A percentile compares a stretch with the other conserved stretches of the same genome.
phyloP scores from a whole-genome alignment of 139 green algal genomes.

The Nannochloris sp. region DNA sequence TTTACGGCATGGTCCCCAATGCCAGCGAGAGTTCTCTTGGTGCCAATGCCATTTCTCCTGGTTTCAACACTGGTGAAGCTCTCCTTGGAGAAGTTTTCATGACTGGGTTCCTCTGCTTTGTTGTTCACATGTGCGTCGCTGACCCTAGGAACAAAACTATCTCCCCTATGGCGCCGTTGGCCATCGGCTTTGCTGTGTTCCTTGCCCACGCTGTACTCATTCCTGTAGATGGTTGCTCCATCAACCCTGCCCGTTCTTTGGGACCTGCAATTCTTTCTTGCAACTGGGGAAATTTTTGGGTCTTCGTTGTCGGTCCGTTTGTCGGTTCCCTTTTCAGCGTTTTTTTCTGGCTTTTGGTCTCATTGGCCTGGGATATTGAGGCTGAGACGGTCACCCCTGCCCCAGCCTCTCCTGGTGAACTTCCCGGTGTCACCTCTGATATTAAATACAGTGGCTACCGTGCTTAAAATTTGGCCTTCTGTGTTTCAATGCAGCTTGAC shows the following conservation, averaged over 20 bases:
- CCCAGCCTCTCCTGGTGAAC: too few species aligned
- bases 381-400: too few species aligned
- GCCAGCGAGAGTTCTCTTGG: constrained; percentile 1
- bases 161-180: constrained; percentile 13
- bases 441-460: too few species aligned
- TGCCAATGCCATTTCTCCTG: constrained; percentile 7
- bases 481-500: too few species aligned
- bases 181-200: constrained; percentile 35
- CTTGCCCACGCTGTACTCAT: constrained; percentile 27
- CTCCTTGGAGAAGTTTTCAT: constrained; percentile 19
- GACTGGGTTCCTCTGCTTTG: constrained; percentile 18
- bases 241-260: constrained; percentile 41
- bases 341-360: constrained; percentile 22
- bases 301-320: constrained; percentile 28
- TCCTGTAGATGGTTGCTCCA: constrained; percentile 31
- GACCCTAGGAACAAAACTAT: constrained; percentile 9
- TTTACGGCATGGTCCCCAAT: constrained; percentile 11
- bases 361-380: too few species aligned
- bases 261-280: constrained; percentile 39
- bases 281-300: constrained; percentile 26
- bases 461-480: too few species aligned
- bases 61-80: constrained; percentile 20
- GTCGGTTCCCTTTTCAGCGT: constrained; percentile 5
- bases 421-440: too few species aligned
- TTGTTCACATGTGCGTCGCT: constrained; percentile 23